Percentiles rank a stretch among this genome's conserved stretches.
phyloP scores from a whole-genome alignment of 306 rosid genomes.

The Cicer bijugum region DNA sequence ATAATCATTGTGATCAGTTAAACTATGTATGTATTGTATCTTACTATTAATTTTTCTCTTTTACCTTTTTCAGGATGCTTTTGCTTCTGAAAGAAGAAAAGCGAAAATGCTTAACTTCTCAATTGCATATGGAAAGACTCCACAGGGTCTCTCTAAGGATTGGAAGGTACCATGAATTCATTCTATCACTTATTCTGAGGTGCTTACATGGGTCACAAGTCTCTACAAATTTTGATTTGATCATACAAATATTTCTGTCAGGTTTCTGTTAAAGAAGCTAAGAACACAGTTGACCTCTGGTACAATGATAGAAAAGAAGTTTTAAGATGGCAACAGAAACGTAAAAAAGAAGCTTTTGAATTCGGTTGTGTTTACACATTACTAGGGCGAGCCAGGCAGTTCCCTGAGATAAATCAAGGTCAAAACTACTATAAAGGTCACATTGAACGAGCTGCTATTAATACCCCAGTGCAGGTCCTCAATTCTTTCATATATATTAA shows the following conservation, averaged over 20 bases:
- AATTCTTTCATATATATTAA: constrained; percentile 33
- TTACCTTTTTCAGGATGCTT: constrained; percentile 71
- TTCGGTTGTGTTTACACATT: constrained; percentile 67
- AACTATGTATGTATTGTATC: neutral
- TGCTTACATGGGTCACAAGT: constrained; percentile 2
- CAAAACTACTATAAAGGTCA: constrained; percentile 70
- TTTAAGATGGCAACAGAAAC: constrained; percentile 69
- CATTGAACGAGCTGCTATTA: constrained; percentile 96
- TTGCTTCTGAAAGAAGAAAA: constrained; percentile 92
- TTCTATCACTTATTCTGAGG: constrained; percentile 29
- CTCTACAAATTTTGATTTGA: constrained; percentile 27
- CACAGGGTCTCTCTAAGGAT: constrained; percentile 87
- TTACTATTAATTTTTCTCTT: constrained; percentile 3
- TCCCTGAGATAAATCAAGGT: constrained; percentile 63
- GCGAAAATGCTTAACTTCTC: constrained; percentile 99
- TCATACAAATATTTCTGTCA: constrained; percentile 46
- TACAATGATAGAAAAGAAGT: constrained; percentile 91
- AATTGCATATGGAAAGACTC: constrained; percentile 96
- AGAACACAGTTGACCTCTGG: constrained; percentile 81
- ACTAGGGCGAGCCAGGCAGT: constrained; percentile 79
- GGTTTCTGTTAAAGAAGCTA: constrained; percentile 91
- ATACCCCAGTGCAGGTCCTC: constrained; percentile 94
- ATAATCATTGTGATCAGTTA: constrained; percentile 1
- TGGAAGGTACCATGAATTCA: constrained; percentile 78
- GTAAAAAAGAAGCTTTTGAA: constrained; percentile 71